Evolutionary conservation across 257 asterid species (phyloP), one percentile per base, ranked within the genome.

Genomic region (Nicotiana otophora): DNA sequence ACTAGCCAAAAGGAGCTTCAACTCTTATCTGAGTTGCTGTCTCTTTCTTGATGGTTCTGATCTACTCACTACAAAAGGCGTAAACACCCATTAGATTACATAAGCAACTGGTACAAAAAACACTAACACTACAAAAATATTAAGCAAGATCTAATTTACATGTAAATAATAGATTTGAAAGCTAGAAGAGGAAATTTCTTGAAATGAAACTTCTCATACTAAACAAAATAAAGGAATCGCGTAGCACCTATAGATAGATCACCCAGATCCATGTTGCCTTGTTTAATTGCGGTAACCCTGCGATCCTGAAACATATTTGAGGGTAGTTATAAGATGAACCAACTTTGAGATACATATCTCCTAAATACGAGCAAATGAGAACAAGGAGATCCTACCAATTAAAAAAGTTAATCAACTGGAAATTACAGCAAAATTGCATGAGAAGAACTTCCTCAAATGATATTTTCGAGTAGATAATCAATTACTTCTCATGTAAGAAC

Each of bases 31-130:
- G 19, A 1, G 62, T 60, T 70, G 23, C 86, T 69, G 81, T 83
- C 81, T 84, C 90, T 86, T 82, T 70, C 84, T 77, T 67, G 58
- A 82, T 76, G 88, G 81, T 75, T 81, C 86, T 68, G 90, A 87
- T 80, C 67, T 51, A 83, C 85, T 80, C 83, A 88, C 92, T 90
- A 48, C 51, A 31, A 80, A 28, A 68, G 33, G 23, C 42, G 51
- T 28, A 81, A 84, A 81, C 48, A 75, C 51, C 63, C 17, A 75
- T 15, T 48, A 75, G 36, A 51, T 75, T 72, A 75, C 63, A 75
- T 26, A 28, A 75, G 80, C 46, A 75, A 70, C 80, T 23, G 16
- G 80, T 23, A 74, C n/a, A 26, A 5, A 48, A 74, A 72, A 42
- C 2, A 20, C 6, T 61, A 69, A 0, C 20, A 42, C 20, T 42